Conservation (phyloP, 2,329 filamentous ascomycete genomes). For the Immersiporthe knoxdaviesiana region DNA sequence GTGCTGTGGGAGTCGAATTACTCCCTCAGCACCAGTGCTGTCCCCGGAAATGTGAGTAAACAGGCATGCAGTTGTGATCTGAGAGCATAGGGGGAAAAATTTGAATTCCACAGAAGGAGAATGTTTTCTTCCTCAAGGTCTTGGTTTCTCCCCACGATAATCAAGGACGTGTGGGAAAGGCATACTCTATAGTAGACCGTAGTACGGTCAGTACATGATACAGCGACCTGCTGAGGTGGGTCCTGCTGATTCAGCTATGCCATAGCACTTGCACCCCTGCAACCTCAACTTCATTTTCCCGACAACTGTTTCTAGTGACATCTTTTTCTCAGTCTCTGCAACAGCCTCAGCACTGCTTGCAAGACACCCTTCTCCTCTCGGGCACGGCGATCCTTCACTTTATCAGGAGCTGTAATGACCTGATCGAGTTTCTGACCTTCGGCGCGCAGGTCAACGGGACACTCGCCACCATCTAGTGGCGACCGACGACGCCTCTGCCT, state of each 20-base stretch:
- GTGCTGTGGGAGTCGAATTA: not conserved
- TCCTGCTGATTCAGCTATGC: slow-evolving; percentile 25
- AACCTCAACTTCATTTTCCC: slow-evolving; percentile 7
- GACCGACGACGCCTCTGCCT: slow-evolving; percentile 5
- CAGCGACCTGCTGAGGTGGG: slow-evolving; percentile 28
- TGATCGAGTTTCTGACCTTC: slow-evolving; percentile 20
- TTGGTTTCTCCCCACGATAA: not conserved
- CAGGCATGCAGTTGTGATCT: not conserved
- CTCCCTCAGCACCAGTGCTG: not conserved
- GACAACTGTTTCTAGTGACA: slow-evolving; percentile 31
- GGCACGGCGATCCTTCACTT: slow-evolving; percentile 1
- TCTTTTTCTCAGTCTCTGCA: slow-evolving; percentile 26
- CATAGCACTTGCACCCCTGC: not conserved
- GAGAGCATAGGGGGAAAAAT: not conserved
- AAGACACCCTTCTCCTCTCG: not conserved
- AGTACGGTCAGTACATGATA: not conserved
- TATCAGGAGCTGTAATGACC: slow-evolving; percentile 26
- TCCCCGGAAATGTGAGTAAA: not conserved
- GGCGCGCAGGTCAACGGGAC: slow-evolving; percentile 26
- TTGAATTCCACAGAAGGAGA: not conserved
- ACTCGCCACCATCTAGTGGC: slow-evolving; percentile 22
- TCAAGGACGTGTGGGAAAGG: too few species aligned
- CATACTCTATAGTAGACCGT: too few species aligned
- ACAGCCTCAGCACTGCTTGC: slow-evolving; percentile 19
- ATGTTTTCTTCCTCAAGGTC: not conserved